phyloP scores from a whole-genome alignment of 2,329 filamentous ascomycete genomes.

The Trichophyton schoenleinii region DNA sequence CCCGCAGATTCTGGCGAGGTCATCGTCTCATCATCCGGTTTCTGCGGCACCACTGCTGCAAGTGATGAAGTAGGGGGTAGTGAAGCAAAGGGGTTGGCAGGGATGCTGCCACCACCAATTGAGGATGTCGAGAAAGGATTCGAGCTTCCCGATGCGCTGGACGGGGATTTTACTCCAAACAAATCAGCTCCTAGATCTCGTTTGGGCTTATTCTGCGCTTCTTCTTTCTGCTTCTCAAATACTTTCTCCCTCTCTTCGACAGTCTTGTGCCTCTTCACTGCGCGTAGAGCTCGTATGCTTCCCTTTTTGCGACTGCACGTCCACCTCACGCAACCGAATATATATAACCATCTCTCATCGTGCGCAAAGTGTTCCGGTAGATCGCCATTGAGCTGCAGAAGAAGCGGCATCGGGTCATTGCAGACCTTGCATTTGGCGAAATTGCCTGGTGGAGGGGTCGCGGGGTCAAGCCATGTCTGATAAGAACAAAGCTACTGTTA shows the following conservation, averaged over 20 bases:
- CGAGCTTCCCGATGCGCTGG: constrained; percentile 23
- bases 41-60: constrained; percentile 35
- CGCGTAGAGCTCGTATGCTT: constrained; percentile 63
- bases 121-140: constrained; percentile 45
- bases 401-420: constrained; percentile 66
- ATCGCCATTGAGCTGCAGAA: constrained; percentile 85
- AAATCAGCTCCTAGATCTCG: constrained; percentile 44
- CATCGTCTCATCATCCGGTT: constrained; percentile 7
- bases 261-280: constrained; percentile 41
- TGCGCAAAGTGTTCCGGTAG: constrained; percentile 74
- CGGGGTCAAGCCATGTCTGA: constrained; percentile 72
- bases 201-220: constrained; percentile 16
- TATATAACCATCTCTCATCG: constrained; percentile 76
- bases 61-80: constrained; percentile 27
- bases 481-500: constrained; percentile 1
- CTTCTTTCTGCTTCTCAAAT: constrained; percentile 13
- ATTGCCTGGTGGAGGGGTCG: constrained; percentile 57
- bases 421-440: constrained; percentile 80
- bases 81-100: constrained; percentile 49
- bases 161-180: constrained; percentile 42
- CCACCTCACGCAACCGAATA: constrained; percentile 69
- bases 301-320: constrained; percentile 71
- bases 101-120: constrained; percentile 21
- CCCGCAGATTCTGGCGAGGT: constrained; percentile 19
- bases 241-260: constrained; percentile 18